Evolutionary conservation across 306 rosid species (phyloP).

Genomic region (Begonia masoniana): DNA sequence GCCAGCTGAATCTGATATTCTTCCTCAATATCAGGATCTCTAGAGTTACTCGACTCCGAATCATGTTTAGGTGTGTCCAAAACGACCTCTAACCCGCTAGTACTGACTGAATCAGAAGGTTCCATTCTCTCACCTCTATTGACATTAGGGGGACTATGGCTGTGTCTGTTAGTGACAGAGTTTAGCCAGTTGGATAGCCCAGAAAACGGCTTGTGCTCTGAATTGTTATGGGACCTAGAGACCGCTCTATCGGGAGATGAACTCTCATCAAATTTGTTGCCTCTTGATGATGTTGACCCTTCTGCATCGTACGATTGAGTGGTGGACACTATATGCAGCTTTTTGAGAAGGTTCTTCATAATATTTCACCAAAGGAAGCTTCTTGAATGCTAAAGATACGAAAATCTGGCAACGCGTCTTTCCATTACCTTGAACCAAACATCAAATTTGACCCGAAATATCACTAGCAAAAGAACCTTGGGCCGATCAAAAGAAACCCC

Average conservation of each 20-base stretch:
- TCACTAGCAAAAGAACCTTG: slow-evolving; percentile 22
- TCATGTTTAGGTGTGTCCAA: slow-evolving; percentile 41
- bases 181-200: slow-evolving; percentile 70
- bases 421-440: slow-evolving; percentile 64
- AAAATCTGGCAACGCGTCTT: slow-evolving; percentile 43
- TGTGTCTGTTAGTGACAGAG: slow-evolving; percentile 50
- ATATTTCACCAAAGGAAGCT: slow-evolving; percentile 21
- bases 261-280: slow-evolving; percentile 32
- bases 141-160: slow-evolving; percentile 32
- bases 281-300: slow-evolving; percentile 58
- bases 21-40: slow-evolving; percentile 83
- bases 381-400: slow-evolving; percentile 27
- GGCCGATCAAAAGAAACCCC: slow-evolving; percentile 17
- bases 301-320: slow-evolving; percentile 43
- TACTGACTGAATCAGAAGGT: slow-evolving; percentile 35
- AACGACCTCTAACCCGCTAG: slow-evolving; percentile 43
- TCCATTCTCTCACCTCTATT: slow-evolving; percentile 39
- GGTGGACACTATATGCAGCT: slow-evolving; percentile 61
- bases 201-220: slow-evolving; percentile 52
- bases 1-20: slow-evolving; percentile 89
- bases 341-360: slow-evolving; percentile 92
- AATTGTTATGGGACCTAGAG: slow-evolving; percentile 27
- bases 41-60: slow-evolving; percentile 54
- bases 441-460: slow-evolving; percentile 31
- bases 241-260: slow-evolving; percentile 41